A percentile compares a stretch with the other conserved stretches of the same genome.
These are phyloP conservation scores for Zizania latifolia DNA, from an alignment of 176 grass and related monocot species.

Conservation along the genomic window DNA sequence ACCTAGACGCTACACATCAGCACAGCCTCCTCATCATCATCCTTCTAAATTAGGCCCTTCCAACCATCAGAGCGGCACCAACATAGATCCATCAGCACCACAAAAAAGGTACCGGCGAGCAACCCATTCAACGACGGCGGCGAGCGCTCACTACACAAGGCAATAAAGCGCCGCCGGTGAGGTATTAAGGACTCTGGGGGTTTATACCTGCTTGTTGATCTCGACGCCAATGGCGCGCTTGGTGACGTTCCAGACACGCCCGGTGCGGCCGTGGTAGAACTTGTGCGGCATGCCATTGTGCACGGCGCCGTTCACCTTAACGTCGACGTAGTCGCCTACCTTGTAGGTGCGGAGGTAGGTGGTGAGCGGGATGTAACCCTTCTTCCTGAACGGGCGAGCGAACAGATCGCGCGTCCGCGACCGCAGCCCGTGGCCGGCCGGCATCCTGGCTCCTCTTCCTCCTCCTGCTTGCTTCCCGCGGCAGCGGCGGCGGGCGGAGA, in stretches of 20 bases:
- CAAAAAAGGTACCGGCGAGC: not conserved
- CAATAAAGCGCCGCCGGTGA: too few relatives aligned
- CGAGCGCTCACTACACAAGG: too few relatives aligned
- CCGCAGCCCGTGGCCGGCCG: slow-evolving; percentile 67
- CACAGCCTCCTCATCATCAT: too few relatives aligned
- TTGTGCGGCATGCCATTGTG: slow-evolving; percentile 93
- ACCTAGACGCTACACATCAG: too few relatives aligned
- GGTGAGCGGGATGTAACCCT: slow-evolving; percentile 71
- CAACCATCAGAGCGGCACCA: not conserved
- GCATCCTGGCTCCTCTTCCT: slow-evolving; percentile 40
- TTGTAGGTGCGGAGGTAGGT: slow-evolving; percentile 82
- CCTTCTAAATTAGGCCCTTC: not conserved
- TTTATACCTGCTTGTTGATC: slow-evolving; percentile 74
- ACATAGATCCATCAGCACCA: not conserved
- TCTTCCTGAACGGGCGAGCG: slow-evolving; percentile 67
- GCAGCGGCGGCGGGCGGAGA: not conserved
- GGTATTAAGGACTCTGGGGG: not conserved
- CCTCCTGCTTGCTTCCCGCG: slow-evolving; percentile 23
- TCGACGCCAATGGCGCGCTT: slow-evolving; percentile 83
- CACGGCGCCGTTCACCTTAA: slow-evolving; percentile 78
- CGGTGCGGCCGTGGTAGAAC: slow-evolving; percentile 83
- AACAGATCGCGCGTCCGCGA: slow-evolving; percentile 64
- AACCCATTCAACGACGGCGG: not conserved
- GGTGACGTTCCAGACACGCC: slow-evolving; percentile 73
- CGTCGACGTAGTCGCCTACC: slow-evolving; percentile 64